Conservation (phyloP, 1,284 basidiomycete species). For the Hymenochaete sp. region DNA sequence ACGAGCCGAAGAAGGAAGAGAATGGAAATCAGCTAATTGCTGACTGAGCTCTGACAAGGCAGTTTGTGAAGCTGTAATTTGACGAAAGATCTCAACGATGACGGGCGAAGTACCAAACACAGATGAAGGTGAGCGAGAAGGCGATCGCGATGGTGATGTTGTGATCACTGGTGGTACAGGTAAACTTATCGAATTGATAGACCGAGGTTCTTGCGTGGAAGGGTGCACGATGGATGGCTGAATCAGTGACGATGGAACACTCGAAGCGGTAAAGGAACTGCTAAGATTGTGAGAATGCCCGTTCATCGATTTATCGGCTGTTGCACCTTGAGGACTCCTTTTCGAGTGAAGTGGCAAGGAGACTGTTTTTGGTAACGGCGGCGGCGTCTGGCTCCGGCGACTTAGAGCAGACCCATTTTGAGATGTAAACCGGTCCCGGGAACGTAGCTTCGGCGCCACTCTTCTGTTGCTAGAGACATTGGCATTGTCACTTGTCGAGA, state of each 20-base stretch:
- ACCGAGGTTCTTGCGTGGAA: constrained; percentile 8
- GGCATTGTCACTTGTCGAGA: constrained; percentile 8
- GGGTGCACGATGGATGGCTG: constrained; percentile 11
- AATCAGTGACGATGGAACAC: constrained; percentile 5
- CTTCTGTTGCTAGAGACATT: constrained; percentile 6
- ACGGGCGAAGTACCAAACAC: constrained; percentile 61
- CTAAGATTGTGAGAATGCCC: not conserved
- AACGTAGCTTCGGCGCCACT: constrained; percentile 18
- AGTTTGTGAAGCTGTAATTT: constrained; percentile 62
- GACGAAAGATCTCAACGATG: constrained; percentile 67
- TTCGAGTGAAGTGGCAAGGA: constrained; percentile 63
- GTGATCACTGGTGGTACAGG: not conserved
- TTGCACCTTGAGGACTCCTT: constrained; percentile 23
- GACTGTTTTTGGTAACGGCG: constrained; percentile 73
- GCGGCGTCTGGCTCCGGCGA: constrained; percentile 56
- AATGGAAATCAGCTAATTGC: constrained; percentile 69
- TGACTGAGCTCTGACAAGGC: constrained; percentile 63
- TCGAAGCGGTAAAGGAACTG: constrained; percentile 5
- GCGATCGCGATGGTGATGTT: constrained; percentile 1
- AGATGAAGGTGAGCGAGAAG: constrained; percentile 29
- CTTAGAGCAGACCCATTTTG: constrained; percentile 12
- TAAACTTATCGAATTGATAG: constrained; percentile 3
- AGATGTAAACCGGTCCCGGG: constrained; percentile 24
- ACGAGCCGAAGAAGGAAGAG: constrained; percentile 54
- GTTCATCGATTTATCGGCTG: constrained; percentile 22